phyloP scores from a whole-genome alignment of 352 stramenopile species.

The Discostella stelligera region DNA sequence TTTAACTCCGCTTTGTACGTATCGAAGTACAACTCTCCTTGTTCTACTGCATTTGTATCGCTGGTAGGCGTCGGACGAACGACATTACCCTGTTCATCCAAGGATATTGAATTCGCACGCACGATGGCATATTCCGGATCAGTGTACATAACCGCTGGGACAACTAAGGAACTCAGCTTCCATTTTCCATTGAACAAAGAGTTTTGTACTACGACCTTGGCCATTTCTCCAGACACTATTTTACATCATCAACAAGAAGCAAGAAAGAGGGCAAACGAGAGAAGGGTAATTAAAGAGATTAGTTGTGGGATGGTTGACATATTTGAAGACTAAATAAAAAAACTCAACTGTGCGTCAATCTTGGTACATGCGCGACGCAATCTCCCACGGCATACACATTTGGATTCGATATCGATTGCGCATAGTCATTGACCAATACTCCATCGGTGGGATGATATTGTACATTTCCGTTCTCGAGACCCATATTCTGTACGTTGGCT shows the following conservation, averaged over 20 bases:
- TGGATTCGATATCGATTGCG: constrained; percentile 81
- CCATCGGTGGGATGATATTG: constrained; percentile 75
- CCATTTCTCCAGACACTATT: constrained; percentile 75
- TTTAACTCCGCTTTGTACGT: constrained; percentile 72
- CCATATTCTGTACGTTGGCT: constrained; percentile 84
- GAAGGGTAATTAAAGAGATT: not conserved
- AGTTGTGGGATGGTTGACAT: not conserved
- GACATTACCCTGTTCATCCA: constrained; percentile 39
- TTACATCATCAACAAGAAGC: not conserved
- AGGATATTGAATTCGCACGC: constrained; percentile 10
- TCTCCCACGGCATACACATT: constrained; percentile 85
- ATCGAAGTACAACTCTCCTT: constrained; percentile 51
- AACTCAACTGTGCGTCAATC: constrained; percentile 65
- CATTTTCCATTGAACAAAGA: constrained; percentile 67
- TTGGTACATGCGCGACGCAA: constrained; percentile 74
- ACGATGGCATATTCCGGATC: constrained; percentile 84
- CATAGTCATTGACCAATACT: constrained; percentile 82
- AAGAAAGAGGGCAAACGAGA: not conserved
- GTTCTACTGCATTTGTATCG: constrained; percentile 5
- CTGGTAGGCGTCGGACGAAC: constrained; percentile 13
- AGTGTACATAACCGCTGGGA: constrained; percentile 85
- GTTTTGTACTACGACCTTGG: constrained; percentile 80
- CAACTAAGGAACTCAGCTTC: constrained; percentile 79
- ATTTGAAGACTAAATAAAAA: not conserved
- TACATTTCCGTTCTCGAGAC: constrained; percentile 79